Evolutionary conservation across 2,329 filamentous ascomycete genomes (phyloP), one percentile per base, ranked within the genome.

Genomic region (Emydomyces testavorans): DNA sequence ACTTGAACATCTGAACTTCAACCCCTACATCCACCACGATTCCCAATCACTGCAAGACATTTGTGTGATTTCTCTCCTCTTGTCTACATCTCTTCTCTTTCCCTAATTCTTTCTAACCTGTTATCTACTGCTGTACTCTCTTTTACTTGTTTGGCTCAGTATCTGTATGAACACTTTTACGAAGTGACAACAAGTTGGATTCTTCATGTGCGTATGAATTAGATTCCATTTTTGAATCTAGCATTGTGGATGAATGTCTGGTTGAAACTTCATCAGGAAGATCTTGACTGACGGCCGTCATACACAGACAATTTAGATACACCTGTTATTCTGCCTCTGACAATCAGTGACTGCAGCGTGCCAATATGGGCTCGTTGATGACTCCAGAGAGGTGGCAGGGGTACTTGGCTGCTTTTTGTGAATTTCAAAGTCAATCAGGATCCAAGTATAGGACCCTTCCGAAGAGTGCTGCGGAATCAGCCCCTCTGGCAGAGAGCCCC

Each of bases 341-440:
- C n/a, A n/a, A n/a, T n/a, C n/a, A n/a, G n/a, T n/a, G n/a, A n/a
- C n/a, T n/a, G n/a, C n/a, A n/a, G n/a, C n/a, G n/a, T n/a, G 11
- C 6, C 20, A 31, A 41, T 3, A 37, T 49, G 46, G 31, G 37
- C 10, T 36, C 29, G 5, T 6, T 18, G 23, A 40, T 43, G 46
- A 40, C 3, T 6, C 39, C 46, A 15, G 28, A 20, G 28, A 23
- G 39, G 24, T 50, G 38, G 37, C 18, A 36, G 16, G 39, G 31
- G 11, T 46, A 39, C 16, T 8, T 42, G 15, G 39, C 38, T 18
- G 46, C 46, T 21, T 42, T 43, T 31, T 29, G 28, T 2, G 21
- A 20, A 28, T 48, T 48, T 29, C 28, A 48, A 15, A 29, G 18
- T 6, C n/a, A 48, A 16, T 18, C 46, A 16, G 32, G 3, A 2